Conservation (phyloP, 495 filamentous ascomycete species). For the Penicillium cosmopolitanum region DNA sequence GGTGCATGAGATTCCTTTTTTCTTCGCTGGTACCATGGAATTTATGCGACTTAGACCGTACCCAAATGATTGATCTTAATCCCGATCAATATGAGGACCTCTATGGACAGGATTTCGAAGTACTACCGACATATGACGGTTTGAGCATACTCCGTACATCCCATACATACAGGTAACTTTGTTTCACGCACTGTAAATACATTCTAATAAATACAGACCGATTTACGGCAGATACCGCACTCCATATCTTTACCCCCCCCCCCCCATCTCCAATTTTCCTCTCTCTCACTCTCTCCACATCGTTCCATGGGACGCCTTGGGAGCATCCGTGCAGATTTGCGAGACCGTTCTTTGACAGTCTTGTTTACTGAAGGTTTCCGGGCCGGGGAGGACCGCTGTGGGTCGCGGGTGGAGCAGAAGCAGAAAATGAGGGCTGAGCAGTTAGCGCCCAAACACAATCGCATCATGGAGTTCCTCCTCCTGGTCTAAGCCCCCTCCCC, state of each 20-base stretch:
- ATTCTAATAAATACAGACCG: background rate
- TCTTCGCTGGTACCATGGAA: constrained; percentile 12
- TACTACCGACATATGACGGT: background rate
- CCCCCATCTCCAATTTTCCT: background rate
- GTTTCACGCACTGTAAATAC: too few relatives aligned
- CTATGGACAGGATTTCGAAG: background rate
- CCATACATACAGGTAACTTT: background rate
- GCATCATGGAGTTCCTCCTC: constrained; percentile 27
- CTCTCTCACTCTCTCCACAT: constrained; percentile 2
- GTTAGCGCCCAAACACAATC: constrained; percentile 25
- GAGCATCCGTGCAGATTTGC: constrained; percentile 24
- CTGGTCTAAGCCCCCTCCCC: constrained; percentile 22
- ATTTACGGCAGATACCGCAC: background rate
- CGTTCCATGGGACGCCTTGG: constrained; percentile 16
- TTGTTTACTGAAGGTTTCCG: constrained; percentile 36
- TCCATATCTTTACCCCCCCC: background rate
- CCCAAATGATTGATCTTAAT: constrained; percentile 13
- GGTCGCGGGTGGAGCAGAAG: constrained; percentile 26
- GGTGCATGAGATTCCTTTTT: background rate
- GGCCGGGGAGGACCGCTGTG: constrained; percentile 37
- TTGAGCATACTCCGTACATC: background rate
- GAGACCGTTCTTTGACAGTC: constrained; percentile 21
- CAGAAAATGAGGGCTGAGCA: constrained; percentile 24
- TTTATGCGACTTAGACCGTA: constrained; percentile 12
- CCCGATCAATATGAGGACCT: constrained; percentile 13